Evolutionary conservation across 441 rosid genomes (phyloP).

Genomic region (Kokia cookei): DNA sequence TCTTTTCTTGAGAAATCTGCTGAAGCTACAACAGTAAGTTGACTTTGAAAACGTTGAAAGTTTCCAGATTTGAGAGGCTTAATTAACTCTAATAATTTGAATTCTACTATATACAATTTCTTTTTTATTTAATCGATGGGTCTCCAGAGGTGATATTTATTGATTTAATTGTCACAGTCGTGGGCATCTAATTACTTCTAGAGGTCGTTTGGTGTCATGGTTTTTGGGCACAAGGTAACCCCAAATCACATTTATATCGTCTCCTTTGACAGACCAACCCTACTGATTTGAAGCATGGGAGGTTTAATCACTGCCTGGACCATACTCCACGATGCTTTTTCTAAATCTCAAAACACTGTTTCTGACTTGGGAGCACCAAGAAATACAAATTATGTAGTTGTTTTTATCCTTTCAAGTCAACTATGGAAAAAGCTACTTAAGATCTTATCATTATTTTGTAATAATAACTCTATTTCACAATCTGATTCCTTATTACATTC

Average conservation of each 20-base stretch:
- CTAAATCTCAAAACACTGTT: not conserved
- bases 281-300: not conserved
- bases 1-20: too few relatives aligned
- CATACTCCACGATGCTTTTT: not conserved
- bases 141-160: too few relatives aligned
- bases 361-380: not conserved
- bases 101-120: too few relatives aligned
- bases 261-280: constrained; percentile 10
- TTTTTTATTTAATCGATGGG: too few relatives aligned
- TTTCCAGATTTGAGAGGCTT: too few relatives aligned
- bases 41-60: too few relatives aligned
- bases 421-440: not conserved
- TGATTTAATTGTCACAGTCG: constrained; percentile 11
- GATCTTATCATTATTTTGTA: not conserved
- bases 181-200: not conserved
- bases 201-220: constrained; percentile 6
- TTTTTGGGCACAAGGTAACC: constrained; percentile 14
- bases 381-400: not conserved
- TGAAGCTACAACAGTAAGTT: too few relatives aligned
- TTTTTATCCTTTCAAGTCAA: not conserved
- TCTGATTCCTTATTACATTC: not conserved
- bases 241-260: constrained; percentile 23
- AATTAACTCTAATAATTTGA: too few relatives aligned
- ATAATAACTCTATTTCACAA: not conserved
- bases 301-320: not conserved